Conservation (phyloP, 495 filamentous ascomycete species). For the Aspergillus indologenus region DNA sequence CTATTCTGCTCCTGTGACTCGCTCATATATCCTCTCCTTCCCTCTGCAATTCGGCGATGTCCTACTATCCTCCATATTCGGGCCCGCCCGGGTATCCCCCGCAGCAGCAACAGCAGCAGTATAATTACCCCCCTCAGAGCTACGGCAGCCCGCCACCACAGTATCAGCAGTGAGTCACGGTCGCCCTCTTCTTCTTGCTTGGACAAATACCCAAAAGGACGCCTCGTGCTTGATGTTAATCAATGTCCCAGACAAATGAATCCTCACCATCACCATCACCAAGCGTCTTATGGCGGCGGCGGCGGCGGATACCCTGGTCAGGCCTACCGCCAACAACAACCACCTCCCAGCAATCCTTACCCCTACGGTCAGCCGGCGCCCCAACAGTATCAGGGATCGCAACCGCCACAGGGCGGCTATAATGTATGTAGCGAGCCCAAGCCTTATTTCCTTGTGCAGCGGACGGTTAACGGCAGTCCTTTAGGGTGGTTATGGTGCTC, state of each 20-base stretch:
- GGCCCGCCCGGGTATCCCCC: slow-evolving; percentile 50
- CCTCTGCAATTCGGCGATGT: slow-evolving; percentile 34
- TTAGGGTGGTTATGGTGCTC: slow-evolving; percentile 28
- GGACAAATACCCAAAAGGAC: not conserved
- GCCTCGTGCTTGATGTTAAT: not conserved
- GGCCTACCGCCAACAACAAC: slow-evolving; percentile 40
- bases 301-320: slow-evolving; percentile 50
- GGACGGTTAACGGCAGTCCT: slow-evolving; percentile 17
- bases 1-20: slow-evolving; percentile 4
- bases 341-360: slow-evolving; percentile 40
- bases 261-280: slow-evolving; percentile 29
- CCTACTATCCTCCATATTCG: slow-evolving; percentile 50
- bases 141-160: slow-evolving; percentile 35
- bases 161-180: slow-evolving; percentile 7
- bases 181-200: slow-evolving; percentile 4
- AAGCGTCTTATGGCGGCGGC: slow-evolving; percentile 39
- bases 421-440: slow-evolving; percentile 28
- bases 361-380: slow-evolving; percentile 44
- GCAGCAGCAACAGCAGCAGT: slow-evolving; percentile 41
- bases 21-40: not conserved
- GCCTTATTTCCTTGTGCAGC: not conserved
- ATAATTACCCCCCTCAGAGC: slow-evolving; percentile 37
- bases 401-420: slow-evolving; percentile 43
- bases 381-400: slow-evolving; percentile 37
- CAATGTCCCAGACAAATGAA: slow-evolving; percentile 15